Base-by-base conservation (phyloP, 768 basidiomycete genomes). In the Tubosaeta sp. region DNA sequence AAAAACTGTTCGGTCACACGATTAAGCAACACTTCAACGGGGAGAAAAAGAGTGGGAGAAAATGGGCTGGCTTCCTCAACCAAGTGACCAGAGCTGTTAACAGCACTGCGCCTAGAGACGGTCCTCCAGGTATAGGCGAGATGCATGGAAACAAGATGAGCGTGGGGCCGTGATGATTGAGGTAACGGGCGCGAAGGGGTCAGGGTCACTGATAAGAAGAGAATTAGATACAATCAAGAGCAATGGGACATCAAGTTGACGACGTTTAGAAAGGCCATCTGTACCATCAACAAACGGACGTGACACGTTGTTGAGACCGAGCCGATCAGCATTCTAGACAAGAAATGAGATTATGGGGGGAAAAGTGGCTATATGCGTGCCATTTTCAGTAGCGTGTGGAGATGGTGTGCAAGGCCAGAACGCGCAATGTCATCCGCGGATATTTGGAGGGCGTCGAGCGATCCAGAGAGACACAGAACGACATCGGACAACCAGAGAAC, bases 261-360 rank as follows among this genome's bases (percentile, higher is more conserved):
- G 60, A 80, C 78, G 47, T 68, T 73, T 77, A 29, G 69, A 63
- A 9, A 64, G 54, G 44, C 68, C 71, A 51, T 76, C 76, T 40
- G 70, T 63, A 19, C 76, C 69, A 55, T 77, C 76, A 19, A 81
- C 61, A 54, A 74, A 75, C 19, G 76, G 58, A 52, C 75, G 69
- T n/a, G 86, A 86, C 35, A 87, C 69, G 43, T 69, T 72, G 51
- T 75, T 75, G 46, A 89, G 67, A 32, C 82, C 84, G 11, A 89
- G 75, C 51, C 74, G 73, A 35, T 60, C 55, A 18, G 80, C 71
- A 64, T 90, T 88, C 87, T 90, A 59, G 50, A 51, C 27, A 42
- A 45, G 34, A 36, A 9, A 36, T 62, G 48, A 60, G 57, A 24
- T 34, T 49, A 55, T 35, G 36, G 11, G 18, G 9, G 3, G 21